Conservation (phyloP, 805 yeast species). For the Yamadazyma ubonensis region DNA sequence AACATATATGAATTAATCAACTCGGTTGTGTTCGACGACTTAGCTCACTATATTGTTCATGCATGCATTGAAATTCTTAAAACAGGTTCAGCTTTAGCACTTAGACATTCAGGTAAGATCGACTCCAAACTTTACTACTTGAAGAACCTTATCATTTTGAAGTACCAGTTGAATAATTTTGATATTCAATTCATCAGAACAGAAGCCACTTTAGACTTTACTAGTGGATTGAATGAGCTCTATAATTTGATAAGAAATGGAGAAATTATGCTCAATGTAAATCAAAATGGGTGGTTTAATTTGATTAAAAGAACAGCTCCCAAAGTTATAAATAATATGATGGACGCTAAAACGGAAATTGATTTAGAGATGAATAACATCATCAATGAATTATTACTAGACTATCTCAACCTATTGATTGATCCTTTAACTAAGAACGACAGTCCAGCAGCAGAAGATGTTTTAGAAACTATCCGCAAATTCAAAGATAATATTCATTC, state of each 20-base stretch:
- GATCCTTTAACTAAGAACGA: conserved; percentile 30
- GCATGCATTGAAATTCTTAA: conserved; percentile 65
- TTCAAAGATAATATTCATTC: conserved; percentile 50
- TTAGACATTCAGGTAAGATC: conserved; percentile 45
- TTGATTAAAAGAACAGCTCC: conserved; percentile 72
- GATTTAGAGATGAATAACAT: conserved; percentile 69
- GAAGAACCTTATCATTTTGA: conserved; percentile 67
- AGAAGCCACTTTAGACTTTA: conserved; percentile 77
- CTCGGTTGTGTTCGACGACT: conserved; percentile 77
- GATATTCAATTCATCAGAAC: conserved; percentile 75
- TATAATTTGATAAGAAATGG: conserved; percentile 38
- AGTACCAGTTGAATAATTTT: conserved; percentile 66
- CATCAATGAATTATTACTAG: conserved; percentile 67
- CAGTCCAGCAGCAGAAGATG: conserved; percentile 1
- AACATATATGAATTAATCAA: conserved; percentile 79
- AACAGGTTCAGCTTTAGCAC: conserved; percentile 46
- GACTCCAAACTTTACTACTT: conserved; percentile 69
- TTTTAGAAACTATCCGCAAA: conserved; percentile 8
- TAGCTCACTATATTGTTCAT: conserved; percentile 85
- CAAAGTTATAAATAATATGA: conserved; percentile 74
- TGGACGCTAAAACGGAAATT: conserved; percentile 72
- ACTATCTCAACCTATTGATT: conserved; percentile 43
- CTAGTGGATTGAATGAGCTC: conserved; percentile 58
- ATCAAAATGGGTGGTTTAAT: conserved; percentile 37
- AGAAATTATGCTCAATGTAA: conserved; percentile 44